phyloP scores from a whole-genome alignment of 352 stramenopile species.

The Pythium sp. region DNA sequence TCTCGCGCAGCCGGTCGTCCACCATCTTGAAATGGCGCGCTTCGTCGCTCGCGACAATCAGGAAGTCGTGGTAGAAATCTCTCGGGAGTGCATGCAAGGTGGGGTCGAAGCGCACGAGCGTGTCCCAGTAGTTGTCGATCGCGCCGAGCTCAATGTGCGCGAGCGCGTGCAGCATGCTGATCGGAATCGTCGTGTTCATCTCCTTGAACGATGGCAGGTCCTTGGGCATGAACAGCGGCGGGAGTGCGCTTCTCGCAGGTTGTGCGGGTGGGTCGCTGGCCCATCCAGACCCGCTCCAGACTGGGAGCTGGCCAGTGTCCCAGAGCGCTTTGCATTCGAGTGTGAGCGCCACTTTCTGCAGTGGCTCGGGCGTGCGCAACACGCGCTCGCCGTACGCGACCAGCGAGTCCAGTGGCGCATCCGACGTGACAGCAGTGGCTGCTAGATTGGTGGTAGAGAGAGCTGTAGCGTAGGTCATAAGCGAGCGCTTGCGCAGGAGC shows the following conservation, averaged over 20 bases:
- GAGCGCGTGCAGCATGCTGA: constrained; percentile 81
- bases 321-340: constrained; percentile 51
- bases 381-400: constrained; percentile 63
- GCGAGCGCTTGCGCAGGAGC: constrained; percentile 6
- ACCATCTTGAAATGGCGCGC: constrained; percentile 81
- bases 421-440: background rate
- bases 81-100: constrained; percentile 35
- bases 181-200: constrained; percentile 54
- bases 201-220: constrained; percentile 70
- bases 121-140: constrained; percentile 90
- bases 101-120: constrained; percentile 77
- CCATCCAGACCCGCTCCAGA: constrained; percentile 37
- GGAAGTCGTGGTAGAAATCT: constrained; percentile 75
- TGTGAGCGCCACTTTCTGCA: constrained; percentile 64
- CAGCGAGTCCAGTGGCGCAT: constrained; percentile 38
- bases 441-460: background rate
- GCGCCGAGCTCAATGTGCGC: constrained; percentile 84
- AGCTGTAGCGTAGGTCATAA: background rate
- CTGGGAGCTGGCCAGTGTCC: constrained; percentile 33
- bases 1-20: constrained; percentile 51
- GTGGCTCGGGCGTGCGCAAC: constrained; percentile 40
- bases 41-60: constrained; percentile 69
- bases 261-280: constrained; percentile 35
- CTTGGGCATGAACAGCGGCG: constrained; percentile 61
- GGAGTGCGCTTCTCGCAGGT: constrained; percentile 42